Evolutionary conservation across 306 rosid genomes (phyloP).

Genomic region (Trifolium fragiferum): DNA sequence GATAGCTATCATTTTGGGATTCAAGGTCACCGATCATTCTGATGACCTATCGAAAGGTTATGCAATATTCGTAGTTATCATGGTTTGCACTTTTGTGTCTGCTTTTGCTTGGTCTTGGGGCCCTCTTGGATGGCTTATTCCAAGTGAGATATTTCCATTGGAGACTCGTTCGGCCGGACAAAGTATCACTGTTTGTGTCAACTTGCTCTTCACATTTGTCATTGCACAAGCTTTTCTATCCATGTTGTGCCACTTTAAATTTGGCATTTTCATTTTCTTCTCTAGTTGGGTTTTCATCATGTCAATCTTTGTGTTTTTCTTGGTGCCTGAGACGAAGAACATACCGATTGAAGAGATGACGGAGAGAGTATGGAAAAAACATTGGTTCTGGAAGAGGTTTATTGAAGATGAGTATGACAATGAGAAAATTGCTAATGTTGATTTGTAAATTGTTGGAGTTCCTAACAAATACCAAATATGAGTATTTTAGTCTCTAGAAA

Average conservation of each 20-base stretch:
- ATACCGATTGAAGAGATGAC: background rate
- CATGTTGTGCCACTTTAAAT: background rate
- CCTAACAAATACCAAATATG: no score
- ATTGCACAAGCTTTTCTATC: background rate
- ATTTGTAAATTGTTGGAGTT: no score
- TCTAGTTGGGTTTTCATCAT: background rate
- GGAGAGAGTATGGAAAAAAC: background rate
- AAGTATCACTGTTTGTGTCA: background rate
- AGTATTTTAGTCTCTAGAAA: no score
- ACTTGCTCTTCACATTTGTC: background rate
- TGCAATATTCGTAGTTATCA: conserved; percentile 49
- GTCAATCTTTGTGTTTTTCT: background rate
- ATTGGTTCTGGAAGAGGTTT: background rate
- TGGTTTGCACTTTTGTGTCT: background rate
- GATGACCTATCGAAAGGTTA: conserved; percentile 48
- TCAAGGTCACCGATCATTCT: conserved; percentile 48
- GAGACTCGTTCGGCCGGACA: background rate
- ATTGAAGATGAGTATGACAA: background rate
- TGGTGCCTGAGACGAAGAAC: background rate
- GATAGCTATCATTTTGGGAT: background rate
- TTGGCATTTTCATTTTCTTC: background rate
- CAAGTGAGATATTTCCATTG: background rate
- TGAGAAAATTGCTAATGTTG: background rate
- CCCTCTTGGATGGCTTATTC: background rate
- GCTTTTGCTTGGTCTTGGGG: background rate